A percentile compares a stretch with the other conserved stretches of the same genome.
Conservation (phyloP, 768 basidiomycete species). For the Boletus subparvulus region DNA sequence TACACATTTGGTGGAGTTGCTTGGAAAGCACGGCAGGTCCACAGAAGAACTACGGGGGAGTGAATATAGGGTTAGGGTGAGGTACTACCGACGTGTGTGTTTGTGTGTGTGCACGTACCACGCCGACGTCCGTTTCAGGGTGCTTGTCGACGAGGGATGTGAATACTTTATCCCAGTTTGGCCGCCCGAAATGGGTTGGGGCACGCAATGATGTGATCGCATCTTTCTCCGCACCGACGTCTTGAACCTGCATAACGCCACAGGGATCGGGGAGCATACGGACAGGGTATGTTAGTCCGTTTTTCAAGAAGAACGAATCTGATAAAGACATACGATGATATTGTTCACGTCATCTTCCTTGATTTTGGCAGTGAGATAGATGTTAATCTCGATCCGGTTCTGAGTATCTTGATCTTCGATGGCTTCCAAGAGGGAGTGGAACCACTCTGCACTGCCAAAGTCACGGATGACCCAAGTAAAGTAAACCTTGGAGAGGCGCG, state of each 20-base stretch:
- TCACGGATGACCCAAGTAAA: conserved; percentile 97
- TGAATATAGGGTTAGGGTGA: background rate
- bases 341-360: conserved; percentile 94
- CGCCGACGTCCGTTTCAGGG: conserved; percentile 85
- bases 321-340: conserved; percentile 62
- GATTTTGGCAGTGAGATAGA: conserved; percentile 88
- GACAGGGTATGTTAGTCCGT: background rate
- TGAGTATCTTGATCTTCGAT: conserved; percentile 90
- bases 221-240: conserved; percentile 91
- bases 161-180: conserved; percentile 82
- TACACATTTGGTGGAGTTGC: conserved; percentile 73
- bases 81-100: background rate
- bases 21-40: conserved; percentile 73
- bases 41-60: conserved; percentile 66
- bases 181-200: conserved; percentile 90
- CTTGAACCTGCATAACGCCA: conserved; percentile 55
- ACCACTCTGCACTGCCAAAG: conserved; percentile 88
- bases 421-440: conserved; percentile 89
- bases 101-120: conserved; percentile 42
- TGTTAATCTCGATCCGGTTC: conserved; percentile 89
- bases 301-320: background rate
- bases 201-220: conserved; percentile 86
- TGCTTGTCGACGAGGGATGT: conserved; percentile 76
- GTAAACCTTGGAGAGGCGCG: conserved; percentile 87
- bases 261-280: background rate